Conservation (phyloP, 257 asterid genomes). For the Nicotiana tomentosiformis region DNA sequence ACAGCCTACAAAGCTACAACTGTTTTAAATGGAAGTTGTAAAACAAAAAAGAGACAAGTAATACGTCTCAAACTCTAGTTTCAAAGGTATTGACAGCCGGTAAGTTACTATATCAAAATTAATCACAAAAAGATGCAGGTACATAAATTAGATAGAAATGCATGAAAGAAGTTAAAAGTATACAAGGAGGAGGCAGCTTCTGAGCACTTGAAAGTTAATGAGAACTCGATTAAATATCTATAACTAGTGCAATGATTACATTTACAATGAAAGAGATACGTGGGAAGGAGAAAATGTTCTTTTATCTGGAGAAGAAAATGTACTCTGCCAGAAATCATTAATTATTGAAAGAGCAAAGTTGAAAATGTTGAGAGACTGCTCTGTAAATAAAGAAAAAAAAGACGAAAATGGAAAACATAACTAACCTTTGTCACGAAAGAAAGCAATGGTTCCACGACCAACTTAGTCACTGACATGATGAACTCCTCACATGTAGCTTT, state of each 20-base stretch:
- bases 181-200: neutral
- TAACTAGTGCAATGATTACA: neutral
- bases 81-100: neutral
- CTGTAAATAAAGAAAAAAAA: neutral
- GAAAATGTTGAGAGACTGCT: neutral
- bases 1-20: neutral
- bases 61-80: neutral
- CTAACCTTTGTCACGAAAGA: slow-evolving; percentile 92
- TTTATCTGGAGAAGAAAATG: neutral
- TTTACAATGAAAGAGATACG: neutral
- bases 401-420: neutral
- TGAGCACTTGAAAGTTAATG: neutral
- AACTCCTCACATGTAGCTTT: slow-evolving; percentile 96
- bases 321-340: neutral
- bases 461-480: slow-evolving; percentile 94
- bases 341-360: neutral
- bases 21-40: neutral
- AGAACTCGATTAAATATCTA: neutral
- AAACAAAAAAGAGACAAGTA: neutral
- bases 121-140: neutral
- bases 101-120: neutral
- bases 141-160: neutral
- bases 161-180: neutral
- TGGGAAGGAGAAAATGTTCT: neutral
- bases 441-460: slow-evolving; percentile 93